Evolutionary conservation across 2,329 filamentous ascomycete species (phyloP).

Genomic region (Exophiala lecanii-corni): DNA sequence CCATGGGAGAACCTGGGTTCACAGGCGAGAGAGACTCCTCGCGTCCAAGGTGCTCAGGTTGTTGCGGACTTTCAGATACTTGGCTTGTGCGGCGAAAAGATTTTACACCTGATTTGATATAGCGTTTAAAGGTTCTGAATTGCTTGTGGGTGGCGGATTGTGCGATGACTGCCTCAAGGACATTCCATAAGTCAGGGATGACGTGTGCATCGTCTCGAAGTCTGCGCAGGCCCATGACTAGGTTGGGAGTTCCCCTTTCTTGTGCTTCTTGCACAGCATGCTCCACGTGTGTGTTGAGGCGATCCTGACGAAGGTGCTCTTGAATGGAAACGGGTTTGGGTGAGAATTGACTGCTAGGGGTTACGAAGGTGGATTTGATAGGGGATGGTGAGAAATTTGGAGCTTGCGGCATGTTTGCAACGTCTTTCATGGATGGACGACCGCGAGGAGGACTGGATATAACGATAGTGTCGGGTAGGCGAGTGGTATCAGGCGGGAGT

Average conservation of each 20-base stretch:
- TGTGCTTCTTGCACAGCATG: constrained; percentile 22
- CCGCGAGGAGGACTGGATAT: constrained; percentile 27
- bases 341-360: constrained; percentile 13
- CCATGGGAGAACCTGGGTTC: no score
- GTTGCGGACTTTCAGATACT: constrained; percentile 17
- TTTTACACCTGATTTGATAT: constrained; percentile 27
- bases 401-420: constrained; percentile 20
- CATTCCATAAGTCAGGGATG: constrained; percentile 22
- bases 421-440: constrained; percentile 22
- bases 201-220: constrained; percentile 21
- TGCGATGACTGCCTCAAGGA: constrained; percentile 24
- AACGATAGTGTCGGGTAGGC: constrained; percentile 14
- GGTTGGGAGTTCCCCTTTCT: constrained; percentile 17
- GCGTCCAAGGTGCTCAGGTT: no score
- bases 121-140: constrained; percentile 26
- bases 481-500: constrained; percentile 10
- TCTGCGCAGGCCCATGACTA: constrained; percentile 22
- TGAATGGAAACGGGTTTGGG: constrained; percentile 24
- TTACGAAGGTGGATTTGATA: constrained; percentile 8
- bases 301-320: constrained; percentile 25
- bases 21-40: no score
- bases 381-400: constrained; percentile 16
- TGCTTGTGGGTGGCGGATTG: constrained; percentile 23
- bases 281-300: constrained; percentile 21
- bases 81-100: constrained; percentile 17